Conservation (phyloP, 345 rosid species). For the Carallia pectinifolia region DNA sequence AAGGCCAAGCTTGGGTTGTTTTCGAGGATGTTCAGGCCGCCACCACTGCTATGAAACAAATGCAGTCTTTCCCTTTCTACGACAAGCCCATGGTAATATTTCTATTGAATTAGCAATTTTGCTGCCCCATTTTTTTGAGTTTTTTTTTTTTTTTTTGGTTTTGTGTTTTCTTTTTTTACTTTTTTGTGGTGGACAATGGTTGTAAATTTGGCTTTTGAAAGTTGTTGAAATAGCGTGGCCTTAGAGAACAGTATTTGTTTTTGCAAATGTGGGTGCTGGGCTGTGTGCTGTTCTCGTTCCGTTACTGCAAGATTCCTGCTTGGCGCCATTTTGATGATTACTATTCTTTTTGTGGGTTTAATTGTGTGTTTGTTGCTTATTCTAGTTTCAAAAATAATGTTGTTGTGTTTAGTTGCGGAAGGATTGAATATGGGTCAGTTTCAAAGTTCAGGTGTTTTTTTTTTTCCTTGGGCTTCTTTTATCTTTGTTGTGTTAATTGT, state of each 20-base stretch:
- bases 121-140: no score
- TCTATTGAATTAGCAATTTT: no score
- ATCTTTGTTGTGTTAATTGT: background rate
- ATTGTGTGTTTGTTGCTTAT: background rate
- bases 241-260: no score
- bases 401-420: no score
- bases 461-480: background rate
- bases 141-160: background rate
- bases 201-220: background rate
- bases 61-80: slow-evolving; percentile 94
- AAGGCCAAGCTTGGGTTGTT: slow-evolving; percentile 99
- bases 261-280: no score
- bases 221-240: no score
- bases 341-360: no score
- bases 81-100: slow-evolving; percentile 78
- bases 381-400: background rate
- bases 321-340: no score
- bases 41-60: slow-evolving; percentile 65
- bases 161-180: background rate
- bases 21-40: slow-evolving; percentile 80
- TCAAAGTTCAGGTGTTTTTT: no score
- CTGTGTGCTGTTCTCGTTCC: no score
- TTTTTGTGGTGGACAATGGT: background rate
- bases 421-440: no score
- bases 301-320: no score